A percentile compares a stretch with the other conserved stretches of the same genome.
phyloP scores from a whole-genome alignment of 192 early-diverging fungal genomes.

The Phycomyces nitens region DNA sequence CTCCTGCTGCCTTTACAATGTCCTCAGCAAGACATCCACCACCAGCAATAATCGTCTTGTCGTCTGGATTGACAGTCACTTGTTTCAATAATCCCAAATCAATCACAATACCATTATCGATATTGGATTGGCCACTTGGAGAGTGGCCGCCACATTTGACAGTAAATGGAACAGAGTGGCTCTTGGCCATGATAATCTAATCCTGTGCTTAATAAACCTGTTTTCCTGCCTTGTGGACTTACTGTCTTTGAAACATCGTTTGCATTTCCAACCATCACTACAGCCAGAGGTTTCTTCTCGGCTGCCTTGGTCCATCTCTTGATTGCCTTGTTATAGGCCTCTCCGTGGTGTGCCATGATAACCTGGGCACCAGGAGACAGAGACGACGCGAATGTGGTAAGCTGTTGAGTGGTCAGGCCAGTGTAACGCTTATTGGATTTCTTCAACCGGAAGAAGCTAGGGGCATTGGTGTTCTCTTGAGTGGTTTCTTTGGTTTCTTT shows the following conservation, averaged over 20 bases:
- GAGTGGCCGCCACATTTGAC: conserved; percentile 34
- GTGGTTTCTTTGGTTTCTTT: background rate
- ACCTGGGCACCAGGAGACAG: conserved; percentile 17
- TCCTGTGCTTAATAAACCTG: too few relatives aligned
- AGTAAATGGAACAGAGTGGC: conserved; percentile 21
- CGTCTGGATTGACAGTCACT: conserved; percentile 25
- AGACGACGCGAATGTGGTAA: conserved; percentile 8
- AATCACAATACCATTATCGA: conserved; percentile 26
- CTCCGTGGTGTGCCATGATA: conserved; percentile 5
- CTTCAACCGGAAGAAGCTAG: conserved; percentile 30
- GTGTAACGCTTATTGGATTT: conserved; percentile 3
- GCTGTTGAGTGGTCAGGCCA: conserved; percentile 9
- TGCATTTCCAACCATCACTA: conserved; percentile 11
- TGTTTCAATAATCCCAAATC: conserved; percentile 21
- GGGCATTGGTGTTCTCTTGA: background rate
- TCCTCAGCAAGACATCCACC: conserved; percentile 43
- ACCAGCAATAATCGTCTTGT: conserved; percentile 33
- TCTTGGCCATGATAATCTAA: conserved; percentile 24
- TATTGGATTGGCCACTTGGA: conserved; percentile 24
- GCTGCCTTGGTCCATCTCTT: conserved; percentile 21
- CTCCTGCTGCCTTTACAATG: conserved; percentile 27
- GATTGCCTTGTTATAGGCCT: conserved; percentile 10
- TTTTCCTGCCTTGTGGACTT: too few relatives aligned
- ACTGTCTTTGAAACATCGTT: conserved; percentile 30
- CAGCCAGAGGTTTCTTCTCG: conserved; percentile 15